phyloP scores from a whole-genome alignment of 1,139 yeast genomes.

The Entelexis paramagnoliae region DNA sequence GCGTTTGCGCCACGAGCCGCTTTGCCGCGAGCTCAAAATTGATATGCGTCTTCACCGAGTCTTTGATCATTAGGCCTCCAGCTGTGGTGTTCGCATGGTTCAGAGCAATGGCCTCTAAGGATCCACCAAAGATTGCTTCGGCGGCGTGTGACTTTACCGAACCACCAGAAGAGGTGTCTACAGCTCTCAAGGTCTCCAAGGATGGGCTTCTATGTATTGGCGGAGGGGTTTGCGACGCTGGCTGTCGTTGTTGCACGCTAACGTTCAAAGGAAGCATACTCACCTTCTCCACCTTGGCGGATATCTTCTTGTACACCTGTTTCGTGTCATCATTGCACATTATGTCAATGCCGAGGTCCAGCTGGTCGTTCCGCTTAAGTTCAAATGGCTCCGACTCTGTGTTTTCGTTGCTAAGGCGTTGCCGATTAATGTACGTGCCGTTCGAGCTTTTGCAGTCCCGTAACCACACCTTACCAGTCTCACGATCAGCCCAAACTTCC shows the following conservation, averaged over 20 bases:
- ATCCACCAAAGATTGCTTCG: conserved; percentile 58
- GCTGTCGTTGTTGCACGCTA: conserved; percentile 24
- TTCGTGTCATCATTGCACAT: conserved; percentile 47
- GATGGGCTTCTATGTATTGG: conserved; percentile 16
- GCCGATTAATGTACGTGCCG: conserved; percentile 83
- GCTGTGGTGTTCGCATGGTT: conserved; percentile 47
- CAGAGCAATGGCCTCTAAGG: conserved; percentile 50
- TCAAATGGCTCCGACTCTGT: conserved; percentile 47
- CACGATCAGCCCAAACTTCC: conserved; percentile 65
- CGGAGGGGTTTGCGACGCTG: conserved; percentile 4
- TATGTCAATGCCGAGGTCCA: conserved; percentile 87
- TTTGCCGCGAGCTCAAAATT: conserved; percentile 43
- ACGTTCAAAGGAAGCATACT: conserved; percentile 43
- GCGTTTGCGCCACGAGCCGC: conserved; percentile 39
- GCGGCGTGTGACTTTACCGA: conserved; percentile 3
- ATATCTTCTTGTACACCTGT: conserved; percentile 70
- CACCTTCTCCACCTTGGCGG: conserved; percentile 66
- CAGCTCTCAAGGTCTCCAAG: conserved; percentile 15
- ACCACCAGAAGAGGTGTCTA: not conserved
- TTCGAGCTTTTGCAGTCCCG: conserved; percentile 84
- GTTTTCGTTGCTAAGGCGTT: conserved; percentile 51
- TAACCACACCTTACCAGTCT: conserved; percentile 57
- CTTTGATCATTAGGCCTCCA: conserved; percentile 47
- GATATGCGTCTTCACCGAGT: conserved; percentile 48
- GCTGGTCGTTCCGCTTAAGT: conserved; percentile 61